phyloP scores from a whole-genome alignment of 1,139 yeast genomes.

The Taphrina populina region DNA sequence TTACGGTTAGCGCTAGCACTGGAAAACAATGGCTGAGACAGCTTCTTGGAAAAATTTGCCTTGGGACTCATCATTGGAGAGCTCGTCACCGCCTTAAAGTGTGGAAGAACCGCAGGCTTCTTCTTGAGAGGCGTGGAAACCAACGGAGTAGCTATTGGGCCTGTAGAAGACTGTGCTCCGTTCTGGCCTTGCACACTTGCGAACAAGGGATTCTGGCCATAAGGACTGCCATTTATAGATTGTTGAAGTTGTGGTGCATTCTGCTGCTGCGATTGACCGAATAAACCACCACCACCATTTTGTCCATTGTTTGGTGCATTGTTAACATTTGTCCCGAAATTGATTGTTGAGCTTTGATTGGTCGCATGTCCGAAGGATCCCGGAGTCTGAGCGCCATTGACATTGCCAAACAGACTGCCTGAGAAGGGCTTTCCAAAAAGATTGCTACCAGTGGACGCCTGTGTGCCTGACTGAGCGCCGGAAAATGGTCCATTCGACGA shows the following conservation, averaged over 20 bases:
- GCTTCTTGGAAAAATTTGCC: neutral
- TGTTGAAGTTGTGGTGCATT: slow-evolving; percentile 43
- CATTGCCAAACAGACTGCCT: slow-evolving; percentile 42
- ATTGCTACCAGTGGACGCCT: slow-evolving; percentile 28
- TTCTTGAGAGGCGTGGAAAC: slow-evolving; percentile 49
- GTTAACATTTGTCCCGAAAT: neutral
- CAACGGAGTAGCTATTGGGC: slow-evolving; percentile 59
- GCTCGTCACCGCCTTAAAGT: slow-evolving; percentile 61
- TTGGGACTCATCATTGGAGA: slow-evolving; percentile 43
- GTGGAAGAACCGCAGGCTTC: slow-evolving; percentile 59
- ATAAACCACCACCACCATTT: too few relatives aligned
- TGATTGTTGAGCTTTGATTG: neutral
- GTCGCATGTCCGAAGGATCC: slow-evolving; percentile 9
- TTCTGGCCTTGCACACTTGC: slow-evolving; percentile 44
- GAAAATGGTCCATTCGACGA: too few relatives aligned
- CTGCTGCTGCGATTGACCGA: slow-evolving; percentile 33
- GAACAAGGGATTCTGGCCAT: slow-evolving; percentile 68
- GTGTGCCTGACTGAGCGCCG: too few relatives aligned
- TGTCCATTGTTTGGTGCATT: neutral
- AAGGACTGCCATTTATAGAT: slow-evolving; percentile 64
- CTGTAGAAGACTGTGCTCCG: slow-evolving; percentile 41
- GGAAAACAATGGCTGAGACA: too few relatives aligned
- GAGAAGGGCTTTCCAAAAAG: neutral
- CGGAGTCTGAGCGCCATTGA: neutral
- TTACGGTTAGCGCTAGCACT: neutral